phyloP scores from a whole-genome alignment of 176 grass and related monocot species.

The bread wheat (Triticum aestivum) region DNA sequence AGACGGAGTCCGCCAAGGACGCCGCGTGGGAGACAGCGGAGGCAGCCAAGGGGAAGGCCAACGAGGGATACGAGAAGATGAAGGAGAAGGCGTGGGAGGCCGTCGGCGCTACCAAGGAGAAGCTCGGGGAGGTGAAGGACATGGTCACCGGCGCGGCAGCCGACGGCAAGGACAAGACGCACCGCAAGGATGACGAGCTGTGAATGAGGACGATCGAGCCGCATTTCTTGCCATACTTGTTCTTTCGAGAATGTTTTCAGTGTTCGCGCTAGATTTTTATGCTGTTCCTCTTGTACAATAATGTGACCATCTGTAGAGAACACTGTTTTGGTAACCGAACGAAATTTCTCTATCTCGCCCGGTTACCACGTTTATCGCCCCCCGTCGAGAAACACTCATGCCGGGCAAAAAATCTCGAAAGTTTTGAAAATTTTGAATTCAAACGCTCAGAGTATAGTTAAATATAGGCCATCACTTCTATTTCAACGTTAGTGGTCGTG shows the following conservation, averaged over 20 bases:
- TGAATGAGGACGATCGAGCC: not conserved
- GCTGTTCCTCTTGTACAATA: constrained; percentile 41
- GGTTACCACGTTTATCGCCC: too few species aligned
- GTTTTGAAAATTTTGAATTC: too few species aligned
- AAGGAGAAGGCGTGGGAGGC: too few species aligned
- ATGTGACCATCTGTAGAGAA: constrained; percentile 1
- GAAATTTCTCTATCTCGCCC: too few species aligned
- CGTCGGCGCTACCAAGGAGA: too few species aligned
- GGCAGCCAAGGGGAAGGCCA: constrained; percentile 27
- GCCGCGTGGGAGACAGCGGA: constrained; percentile 40
- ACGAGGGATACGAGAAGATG: too few species aligned
- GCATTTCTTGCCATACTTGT: not conserved
- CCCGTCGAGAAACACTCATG: too few species aligned
- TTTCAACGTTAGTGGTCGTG: too few species aligned
- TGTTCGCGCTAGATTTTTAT: constrained; percentile 16
- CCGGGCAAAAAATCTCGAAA: too few species aligned
- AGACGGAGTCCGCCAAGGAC: constrained; percentile 25
- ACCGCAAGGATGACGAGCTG: constrained; percentile 49
- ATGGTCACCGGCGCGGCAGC: not conserved
- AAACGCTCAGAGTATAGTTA: too few species aligned
- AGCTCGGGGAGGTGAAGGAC: constrained; percentile 27
- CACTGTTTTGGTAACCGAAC: too few species aligned
- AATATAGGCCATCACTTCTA: too few species aligned
- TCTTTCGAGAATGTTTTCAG: constrained; percentile 8
- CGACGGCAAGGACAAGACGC: constrained; percentile 18